Conservation (phyloP, 768 basidiomycete genomes). For the Lactifluus piperatus region DNA sequence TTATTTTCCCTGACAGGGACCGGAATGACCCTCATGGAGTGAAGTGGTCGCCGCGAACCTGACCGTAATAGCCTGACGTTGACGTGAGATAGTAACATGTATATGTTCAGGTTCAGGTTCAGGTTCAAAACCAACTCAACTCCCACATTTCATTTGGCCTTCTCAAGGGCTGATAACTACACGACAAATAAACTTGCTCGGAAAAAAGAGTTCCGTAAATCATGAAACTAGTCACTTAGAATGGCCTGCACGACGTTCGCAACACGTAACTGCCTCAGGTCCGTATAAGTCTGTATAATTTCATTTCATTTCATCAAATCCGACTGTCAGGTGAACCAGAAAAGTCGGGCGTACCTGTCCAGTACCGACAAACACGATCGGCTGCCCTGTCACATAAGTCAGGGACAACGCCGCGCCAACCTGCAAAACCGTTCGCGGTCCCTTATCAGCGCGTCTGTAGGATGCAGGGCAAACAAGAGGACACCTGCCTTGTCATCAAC, state of each 20-base stretch:
- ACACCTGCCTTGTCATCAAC: conserved; percentile 84
- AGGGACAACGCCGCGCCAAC: conserved; percentile 97
- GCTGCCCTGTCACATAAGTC: conserved; percentile 98
- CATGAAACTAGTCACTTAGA: conserved; percentile 51
- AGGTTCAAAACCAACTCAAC: no score
- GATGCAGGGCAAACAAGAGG: neutral
- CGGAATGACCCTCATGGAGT: conserved; percentile 63
- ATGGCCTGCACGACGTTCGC: conserved; percentile 91
- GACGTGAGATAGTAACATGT: no score
- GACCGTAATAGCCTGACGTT: no score
- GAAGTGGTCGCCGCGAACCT: neutral
- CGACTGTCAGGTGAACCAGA: neutral
- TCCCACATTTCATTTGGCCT: no score
- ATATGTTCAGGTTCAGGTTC: no score
- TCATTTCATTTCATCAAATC: neutral
- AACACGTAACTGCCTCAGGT: conserved; percentile 84
- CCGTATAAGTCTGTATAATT: conserved; percentile 90
- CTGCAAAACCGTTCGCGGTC: conserved; percentile 33
- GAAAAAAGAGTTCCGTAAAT: no score
- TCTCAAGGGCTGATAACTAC: no score
- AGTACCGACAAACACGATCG: conserved; percentile 96
- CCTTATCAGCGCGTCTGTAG: neutral
- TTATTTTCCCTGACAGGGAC: conserved; percentile 78
- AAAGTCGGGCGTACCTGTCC: conserved; percentile 61
- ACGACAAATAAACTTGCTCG: neutral